Evolutionary conservation across 2,329 filamentous ascomycete genomes (phyloP), one percentile per base, ranked within the genome.

Genomic region (Hypocrella siamensis): DNA sequence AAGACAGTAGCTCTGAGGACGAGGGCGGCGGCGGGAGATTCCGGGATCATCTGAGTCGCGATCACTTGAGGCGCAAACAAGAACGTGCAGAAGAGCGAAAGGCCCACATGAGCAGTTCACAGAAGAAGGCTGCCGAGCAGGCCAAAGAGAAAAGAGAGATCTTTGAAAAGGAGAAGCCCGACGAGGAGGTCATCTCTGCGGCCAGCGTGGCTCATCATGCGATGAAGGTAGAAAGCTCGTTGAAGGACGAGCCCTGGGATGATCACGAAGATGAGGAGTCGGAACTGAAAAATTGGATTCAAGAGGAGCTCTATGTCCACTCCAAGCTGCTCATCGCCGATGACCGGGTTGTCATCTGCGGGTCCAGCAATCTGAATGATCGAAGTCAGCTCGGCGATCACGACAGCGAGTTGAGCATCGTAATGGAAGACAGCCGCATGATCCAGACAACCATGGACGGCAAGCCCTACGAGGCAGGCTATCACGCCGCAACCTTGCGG

Each of bases 281-380:
- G 2, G 90, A 96, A 52, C 79, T 85, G 35, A 69, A 79, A 33
- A 83, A 92, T 49, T 92, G 90, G 63, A 78, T 96, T 36, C 88
- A 93, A 49, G 90, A 98, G 51, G 88, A 98, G 53, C 69, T 96
- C 2, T 98, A 98, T 51, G 78, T 96, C 30, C 90, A 98, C 52
- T 80, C 75, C 18, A 98, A 96, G 58, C 66, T 94, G 22, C 67
- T 90, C 42, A 88, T 94, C 42, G 79, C 79, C 2, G 86, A 96
- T 48, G 88, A 96, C 52, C 74, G 75, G 33, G 68, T 84, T 30
- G 84, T 81, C 2, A 73, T 94, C 32, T 90, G 84, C 48, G 84
- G 84, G 14, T 85, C 78, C 17, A 83, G 81, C 40, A 96, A 94
- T 54, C 66, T 94, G 45, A 96, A 94, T 52, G 88, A 96, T 50